Base-by-base conservation (phyloP, 2,329 filamentous ascomycete species). In the Sporothrix phasma region DNA sequence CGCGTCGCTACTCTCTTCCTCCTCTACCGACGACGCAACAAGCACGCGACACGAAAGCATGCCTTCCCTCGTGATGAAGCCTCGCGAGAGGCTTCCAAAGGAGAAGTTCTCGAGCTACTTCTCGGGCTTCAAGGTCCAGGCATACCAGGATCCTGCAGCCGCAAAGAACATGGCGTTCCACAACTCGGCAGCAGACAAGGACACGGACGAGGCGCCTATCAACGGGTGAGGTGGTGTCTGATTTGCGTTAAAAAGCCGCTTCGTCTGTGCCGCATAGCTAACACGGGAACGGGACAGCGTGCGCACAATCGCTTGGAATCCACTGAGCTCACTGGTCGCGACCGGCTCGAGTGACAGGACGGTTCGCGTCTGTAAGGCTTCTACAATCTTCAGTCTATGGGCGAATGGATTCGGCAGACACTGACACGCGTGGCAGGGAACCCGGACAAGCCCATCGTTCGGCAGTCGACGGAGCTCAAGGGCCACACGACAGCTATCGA, bases 261-360 rank as follows among this genome's bases (percentile, higher is more conserved):
- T 17, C 10, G 22, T 8, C 4, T 43, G 37, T 15, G 13, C 1
- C n/a, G 1, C n/a, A 7, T 31, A 6, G 34, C 43, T 62, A 24
- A 37, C 31, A 2, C 15, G 15, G 13, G 24, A 53, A 54, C 41
- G 61, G 6, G 13, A 47, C 68, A 91, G 88, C 67, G 81, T 95
- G 64, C 86, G 89, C 46, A 88, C 88, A 1, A 87, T 97, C 68
- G 87, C 89, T 45, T 97, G 93, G 93, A 96, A 93, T 68, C 90
- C 92, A 0, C 80, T 90, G 0, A 92, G 93, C 39, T 88, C 85
- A 8, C 80, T 94, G 66, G 86, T 97, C 66, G 93, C 93, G 0
- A 95, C 92, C 0, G 92, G 91, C 3, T 83, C 88, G 5, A 78
- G 81, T 26, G 87, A 90, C 71, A 84, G 83, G 69, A 88, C 83